phyloP scores from a whole-genome alignment of 345 rosid genomes.

The Dovyalis caffra region DNA sequence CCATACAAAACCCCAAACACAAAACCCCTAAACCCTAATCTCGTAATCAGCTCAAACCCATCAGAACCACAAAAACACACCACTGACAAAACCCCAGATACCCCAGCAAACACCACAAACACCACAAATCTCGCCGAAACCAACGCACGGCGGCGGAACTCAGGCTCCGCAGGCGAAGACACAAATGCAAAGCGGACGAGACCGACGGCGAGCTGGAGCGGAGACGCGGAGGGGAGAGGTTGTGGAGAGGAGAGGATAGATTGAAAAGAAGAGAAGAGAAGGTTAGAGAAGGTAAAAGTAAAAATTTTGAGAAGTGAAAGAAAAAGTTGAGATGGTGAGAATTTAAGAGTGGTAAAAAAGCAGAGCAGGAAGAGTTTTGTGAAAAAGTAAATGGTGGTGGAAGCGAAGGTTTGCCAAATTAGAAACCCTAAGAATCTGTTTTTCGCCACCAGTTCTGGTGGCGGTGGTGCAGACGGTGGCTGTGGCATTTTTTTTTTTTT shows the following conservation, averaged over 20 bases:
- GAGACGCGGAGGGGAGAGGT: conserved; percentile 31
- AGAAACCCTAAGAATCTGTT: conserved; percentile 59
- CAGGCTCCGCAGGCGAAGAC: conserved; percentile 19
- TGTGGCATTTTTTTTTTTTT: not conserved
- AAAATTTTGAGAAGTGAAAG: conserved; percentile 20
- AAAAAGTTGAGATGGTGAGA: conserved; percentile 21
- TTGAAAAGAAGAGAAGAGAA: conserved; percentile 57
- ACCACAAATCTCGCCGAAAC: conserved; percentile 40
- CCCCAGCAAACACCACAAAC: conserved; percentile 41
- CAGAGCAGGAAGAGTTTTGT: conserved; percentile 37
- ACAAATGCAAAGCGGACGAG: conserved; percentile 25
- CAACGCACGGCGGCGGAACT: conserved; percentile 47
- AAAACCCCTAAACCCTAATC: conserved; percentile 67
- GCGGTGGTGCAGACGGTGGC: not conserved
- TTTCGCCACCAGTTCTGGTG: conserved; percentile 42
- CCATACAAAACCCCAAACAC: conserved; percentile 64
- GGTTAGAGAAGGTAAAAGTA: conserved; percentile 52
- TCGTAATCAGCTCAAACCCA: conserved; percentile 27
- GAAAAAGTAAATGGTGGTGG: conserved; percentile 52
- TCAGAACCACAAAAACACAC: conserved; percentile 39
- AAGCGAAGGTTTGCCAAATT: conserved; percentile 69
- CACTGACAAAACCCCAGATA: conserved; percentile 46
- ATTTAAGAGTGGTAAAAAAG: not conserved
- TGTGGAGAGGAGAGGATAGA: conserved; percentile 48
- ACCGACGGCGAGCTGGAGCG: conserved; percentile 24